Evolutionary conservation across 805 yeast genomes (phyloP).

Genomic region (Wilhelminamyces savonicus): DNA sequence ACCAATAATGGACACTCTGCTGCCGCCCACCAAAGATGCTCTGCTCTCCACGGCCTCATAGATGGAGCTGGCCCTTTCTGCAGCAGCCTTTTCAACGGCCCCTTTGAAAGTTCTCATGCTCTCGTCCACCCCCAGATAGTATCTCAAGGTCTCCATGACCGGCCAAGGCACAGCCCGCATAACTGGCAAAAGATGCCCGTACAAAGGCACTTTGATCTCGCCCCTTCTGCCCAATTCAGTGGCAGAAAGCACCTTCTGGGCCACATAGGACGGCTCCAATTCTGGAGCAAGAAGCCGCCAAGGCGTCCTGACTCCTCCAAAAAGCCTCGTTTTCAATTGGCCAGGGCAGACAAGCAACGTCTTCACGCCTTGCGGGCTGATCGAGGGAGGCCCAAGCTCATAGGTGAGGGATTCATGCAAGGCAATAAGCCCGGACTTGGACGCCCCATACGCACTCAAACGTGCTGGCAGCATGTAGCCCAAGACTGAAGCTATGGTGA

Average conservation of each 20-base stretch:
- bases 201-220: conserved; percentile 67
- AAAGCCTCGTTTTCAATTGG: conserved; percentile 72
- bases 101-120: conserved; percentile 28
- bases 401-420: conserved; percentile 75
- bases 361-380: conserved; percentile 48
- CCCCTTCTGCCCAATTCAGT: conserved; percentile 59
- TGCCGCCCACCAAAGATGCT: no score
- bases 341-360: conserved; percentile 84
- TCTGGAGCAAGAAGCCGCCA: conserved; percentile 76
- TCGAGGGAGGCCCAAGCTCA: conserved; percentile 53
- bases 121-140: no score
- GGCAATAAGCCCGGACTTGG: conserved; percentile 81
- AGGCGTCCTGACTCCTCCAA: conserved; percentile 69
- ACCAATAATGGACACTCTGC: no score
- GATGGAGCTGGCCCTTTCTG: no score
- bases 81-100: conserved; percentile 6
- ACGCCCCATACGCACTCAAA: conserved; percentile 80
- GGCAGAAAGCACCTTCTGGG: conserved; percentile 48
- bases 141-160: no score
- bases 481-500: conserved; percentile 77
- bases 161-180: conserved; percentile 73
- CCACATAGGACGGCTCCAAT: conserved; percentile 62
- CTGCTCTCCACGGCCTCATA: no score
- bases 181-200: conserved; percentile 68
- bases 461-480: conserved; percentile 84